Evolutionary conservation across 768 basidiomycete species (phyloP).

Genomic region (Strobilomyces dryophilus): DNA sequence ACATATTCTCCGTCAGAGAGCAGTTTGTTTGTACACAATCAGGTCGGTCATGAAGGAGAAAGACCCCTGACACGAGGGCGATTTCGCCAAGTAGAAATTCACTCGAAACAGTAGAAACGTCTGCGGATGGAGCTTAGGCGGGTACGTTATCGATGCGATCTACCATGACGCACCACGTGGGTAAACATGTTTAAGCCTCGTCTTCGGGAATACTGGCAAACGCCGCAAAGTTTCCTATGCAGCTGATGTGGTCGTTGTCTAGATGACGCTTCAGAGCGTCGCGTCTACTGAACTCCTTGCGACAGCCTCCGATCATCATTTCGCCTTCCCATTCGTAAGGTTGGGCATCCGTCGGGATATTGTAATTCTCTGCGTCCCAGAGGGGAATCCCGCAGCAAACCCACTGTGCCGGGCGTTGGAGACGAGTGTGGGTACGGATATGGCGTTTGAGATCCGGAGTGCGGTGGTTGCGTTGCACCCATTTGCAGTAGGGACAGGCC

Average conservation of each 20-base stretch:
- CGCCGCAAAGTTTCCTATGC: slow-evolving; percentile 30
- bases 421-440: slow-evolving; percentile 46
- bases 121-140: slow-evolving; percentile 3
- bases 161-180: slow-evolving; percentile 3
- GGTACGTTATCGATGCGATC: neutral
- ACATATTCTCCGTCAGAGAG: neutral
- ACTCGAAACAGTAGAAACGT: slow-evolving; percentile 5
- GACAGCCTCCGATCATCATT: slow-evolving; percentile 36
- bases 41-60: slow-evolving; percentile 1
- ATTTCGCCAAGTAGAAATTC: slow-evolving; percentile 1
- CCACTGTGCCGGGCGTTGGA: slow-evolving; percentile 33
- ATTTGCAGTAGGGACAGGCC: slow-evolving; percentile 46
- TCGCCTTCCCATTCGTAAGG: slow-evolving; percentile 27
- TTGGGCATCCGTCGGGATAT: slow-evolving; percentile 18
- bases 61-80: slow-evolving; percentile 7
- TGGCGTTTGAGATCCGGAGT: slow-evolving; percentile 59
- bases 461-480: slow-evolving; percentile 46
- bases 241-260: slow-evolving; percentile 32
- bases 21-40: slow-evolving; percentile 9
- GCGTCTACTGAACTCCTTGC: slow-evolving; percentile 35
- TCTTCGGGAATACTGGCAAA: slow-evolving; percentile 29
- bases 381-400: slow-evolving; percentile 35
- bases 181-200: slow-evolving; percentile 11
- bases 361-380: slow-evolving; percentile 21
- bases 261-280: slow-evolving; percentile 41